Base-by-base conservation (phyloP, 345 rosid species). In the Moricandia arvensis region DNA sequence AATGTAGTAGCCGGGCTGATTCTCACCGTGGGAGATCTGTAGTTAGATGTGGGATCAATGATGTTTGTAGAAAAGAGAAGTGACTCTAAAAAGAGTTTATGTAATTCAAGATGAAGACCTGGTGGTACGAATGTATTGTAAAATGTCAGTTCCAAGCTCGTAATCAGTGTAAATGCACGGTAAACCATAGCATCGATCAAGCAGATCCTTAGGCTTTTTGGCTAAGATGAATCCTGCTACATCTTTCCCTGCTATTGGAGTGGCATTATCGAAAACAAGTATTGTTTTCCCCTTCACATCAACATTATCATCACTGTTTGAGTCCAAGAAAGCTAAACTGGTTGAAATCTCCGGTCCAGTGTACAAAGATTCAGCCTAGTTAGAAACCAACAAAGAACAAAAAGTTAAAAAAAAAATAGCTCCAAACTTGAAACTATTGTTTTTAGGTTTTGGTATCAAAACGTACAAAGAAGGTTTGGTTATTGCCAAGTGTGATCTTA, bases 361-460 rank as follows among this genome's bases (percentile, higher is more conserved):
- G 59, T 10, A 69, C 45, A 75, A 26, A 49, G 74, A 60, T 37
- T 84, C 84, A 45, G 84, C 78, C 74, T 87, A 83, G 35, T 69
- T 57, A 26, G 73, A 57, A 58, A 88, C 67, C 33, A 70, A 35
- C 41, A 31, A 18, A n/a, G 7, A 33, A 1, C 15, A 26, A 26
- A 0, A 47, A 47, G 15, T 34, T 4, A 21, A 21, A 21, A 21
- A 21, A 21, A 26, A 8, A 16, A 30, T 6, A 55, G 3, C 1
- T 55, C 11, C 1, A 55, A 81, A 79, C 75, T 77, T 63, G 6
- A 6, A 12, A 58, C 62, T 58, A 27, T 11, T 58, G 7, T 4
- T 58, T 15, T 11, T 38, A 38, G 47, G 47, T 17, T 7, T 7
- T 0, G 83, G 37, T 1, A 16, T 4, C 4, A 6, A 53, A 43